These are phyloP conservation scores for Ogataea paradorogensis DNA, from an alignment of 805 yeast species.

Conservation along the genomic window DNA sequence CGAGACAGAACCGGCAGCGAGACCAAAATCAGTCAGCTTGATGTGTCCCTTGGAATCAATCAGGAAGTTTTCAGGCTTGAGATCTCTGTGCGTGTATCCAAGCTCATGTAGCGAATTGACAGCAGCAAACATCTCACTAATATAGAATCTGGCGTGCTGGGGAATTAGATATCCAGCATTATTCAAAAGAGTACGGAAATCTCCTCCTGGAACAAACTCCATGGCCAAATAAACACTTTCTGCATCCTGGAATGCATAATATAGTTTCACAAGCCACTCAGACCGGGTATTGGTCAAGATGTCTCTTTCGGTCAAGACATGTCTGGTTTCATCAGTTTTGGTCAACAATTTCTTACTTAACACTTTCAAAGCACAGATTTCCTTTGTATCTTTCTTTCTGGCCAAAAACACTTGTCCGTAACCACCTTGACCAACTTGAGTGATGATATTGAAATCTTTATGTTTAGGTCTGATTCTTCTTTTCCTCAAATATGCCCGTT, in stretches of 20 bases:
- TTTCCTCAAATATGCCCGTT: constrained; percentile 78
- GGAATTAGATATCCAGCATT: constrained; percentile 92
- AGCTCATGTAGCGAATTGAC: constrained; percentile 90
- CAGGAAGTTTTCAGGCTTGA: constrained; percentile 91
- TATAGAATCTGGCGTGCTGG: constrained; percentile 91
- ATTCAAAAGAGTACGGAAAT: constrained; percentile 88
- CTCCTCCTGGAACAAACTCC: constrained; percentile 99
- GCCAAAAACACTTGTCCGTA: constrained; percentile 98
- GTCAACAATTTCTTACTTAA: constrained; percentile 81
- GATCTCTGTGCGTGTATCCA: constrained; percentile 95
- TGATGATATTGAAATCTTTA: constrained; percentile 92
- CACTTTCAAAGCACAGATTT: constrained; percentile 92
- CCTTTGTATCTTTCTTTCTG: constrained; percentile 88
- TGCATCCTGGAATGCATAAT: constrained; percentile 92
- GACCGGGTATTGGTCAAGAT: constrained; percentile 93
- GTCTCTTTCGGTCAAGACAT: constrained; percentile 93
- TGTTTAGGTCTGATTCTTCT: constrained; percentile 89
- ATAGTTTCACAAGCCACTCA: constrained; percentile 91
- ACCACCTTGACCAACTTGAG: constrained; percentile 99
- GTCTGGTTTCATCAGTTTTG: constrained; percentile 92
- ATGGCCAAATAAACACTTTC: constrained; percentile 90
- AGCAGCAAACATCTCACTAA: constrained; percentile 94
- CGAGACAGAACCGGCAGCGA: constrained; percentile 95
- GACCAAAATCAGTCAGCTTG: constrained; percentile 92
- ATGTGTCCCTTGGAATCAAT: constrained; percentile 90